Percentiles rank a stretch among this genome's conserved stretches.
These are phyloP conservation scores for Apocynum venetum DNA, from an alignment of 257 asterid species.

Conservation along the genomic window DNA sequence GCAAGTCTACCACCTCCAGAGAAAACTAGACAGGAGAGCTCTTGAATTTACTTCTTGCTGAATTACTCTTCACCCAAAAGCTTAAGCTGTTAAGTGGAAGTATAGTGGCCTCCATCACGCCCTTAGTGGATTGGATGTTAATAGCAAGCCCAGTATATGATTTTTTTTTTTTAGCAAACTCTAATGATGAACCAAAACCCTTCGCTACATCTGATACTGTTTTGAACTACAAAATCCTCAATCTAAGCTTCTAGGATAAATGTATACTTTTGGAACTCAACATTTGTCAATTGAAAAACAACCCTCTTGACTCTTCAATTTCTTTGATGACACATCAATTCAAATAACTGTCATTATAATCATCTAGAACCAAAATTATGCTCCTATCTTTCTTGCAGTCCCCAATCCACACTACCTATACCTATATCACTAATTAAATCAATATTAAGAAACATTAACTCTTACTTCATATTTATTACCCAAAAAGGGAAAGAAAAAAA, in stretches of 20 bases:
- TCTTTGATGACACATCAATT: background rate
- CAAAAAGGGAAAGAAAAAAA: no score
- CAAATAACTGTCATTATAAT: no score
- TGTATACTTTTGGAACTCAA: background rate
- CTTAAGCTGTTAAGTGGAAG: background rate
- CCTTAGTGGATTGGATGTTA: background rate
- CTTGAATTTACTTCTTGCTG: background rate
- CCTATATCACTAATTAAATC: background rate
- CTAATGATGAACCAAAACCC: background rate
- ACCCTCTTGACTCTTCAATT: background rate
- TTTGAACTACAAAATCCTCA: background rate
- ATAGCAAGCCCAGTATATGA: background rate
- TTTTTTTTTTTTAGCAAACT: background rate
- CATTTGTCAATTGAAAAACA: background rate
- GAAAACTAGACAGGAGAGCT: background rate
- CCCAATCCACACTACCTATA: background rate
- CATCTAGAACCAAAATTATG: background rate
- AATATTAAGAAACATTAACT: background rate
- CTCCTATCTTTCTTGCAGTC: background rate
- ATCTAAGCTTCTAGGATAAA: background rate
- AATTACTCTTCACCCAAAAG: background rate
- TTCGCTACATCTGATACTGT: background rate
- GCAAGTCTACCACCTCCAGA: background rate
- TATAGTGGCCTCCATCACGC: background rate
- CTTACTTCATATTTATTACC: background rate